A percentile compares a stretch with the other conserved stretches of the same genome.
These are phyloP conservation scores for Rheum nobile DNA, from an alignment of 148 eudicot species.

Conservation along the genomic window DNA sequence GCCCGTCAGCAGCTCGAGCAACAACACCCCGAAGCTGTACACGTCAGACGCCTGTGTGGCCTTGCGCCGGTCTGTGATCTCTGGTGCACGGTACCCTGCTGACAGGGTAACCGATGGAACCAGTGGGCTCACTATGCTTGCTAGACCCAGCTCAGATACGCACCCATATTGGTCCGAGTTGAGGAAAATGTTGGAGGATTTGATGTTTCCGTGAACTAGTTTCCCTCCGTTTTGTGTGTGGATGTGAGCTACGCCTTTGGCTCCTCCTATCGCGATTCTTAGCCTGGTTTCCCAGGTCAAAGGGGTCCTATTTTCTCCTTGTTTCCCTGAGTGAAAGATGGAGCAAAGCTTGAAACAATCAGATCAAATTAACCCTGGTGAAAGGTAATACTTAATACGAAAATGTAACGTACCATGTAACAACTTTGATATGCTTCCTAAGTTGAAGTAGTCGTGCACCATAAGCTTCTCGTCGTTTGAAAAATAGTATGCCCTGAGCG, in stretches of 20 bases:
- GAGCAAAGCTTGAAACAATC: not conserved
- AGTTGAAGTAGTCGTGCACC: conserved; percentile 57
- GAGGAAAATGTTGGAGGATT: conserved; percentile 71
- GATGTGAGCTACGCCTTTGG: conserved; percentile 16
- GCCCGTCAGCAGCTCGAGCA: conserved; percentile 80
- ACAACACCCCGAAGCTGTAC: conserved; percentile 67
- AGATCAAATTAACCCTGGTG: too few relatives aligned
- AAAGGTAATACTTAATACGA: not conserved
- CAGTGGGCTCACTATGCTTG: conserved; percentile 39
- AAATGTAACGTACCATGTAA: conserved; percentile 49
- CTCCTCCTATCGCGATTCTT: conserved; percentile 19
- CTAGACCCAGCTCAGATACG: conserved; percentile 61
- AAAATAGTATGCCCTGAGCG: conserved; percentile 66
- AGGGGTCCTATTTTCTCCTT: conserved; percentile 14
- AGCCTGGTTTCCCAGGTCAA: conserved; percentile 20
- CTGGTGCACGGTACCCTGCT: conserved; percentile 68
- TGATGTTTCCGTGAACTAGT: conserved; percentile 78
- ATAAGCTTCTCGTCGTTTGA: conserved; percentile 85
- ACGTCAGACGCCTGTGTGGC: conserved; percentile 65
- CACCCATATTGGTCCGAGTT: conserved; percentile 47
- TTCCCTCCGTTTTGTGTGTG: conserved; percentile 18
- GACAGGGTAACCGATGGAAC: conserved; percentile 30
- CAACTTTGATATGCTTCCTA: conserved; percentile 52
- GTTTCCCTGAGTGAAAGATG: conserved; percentile 5
- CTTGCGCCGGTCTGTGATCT: conserved; percentile 48